phyloP scores from a whole-genome alignment of 2,329 filamentous ascomycete species.

The Diplocarpon rosae region DNA sequence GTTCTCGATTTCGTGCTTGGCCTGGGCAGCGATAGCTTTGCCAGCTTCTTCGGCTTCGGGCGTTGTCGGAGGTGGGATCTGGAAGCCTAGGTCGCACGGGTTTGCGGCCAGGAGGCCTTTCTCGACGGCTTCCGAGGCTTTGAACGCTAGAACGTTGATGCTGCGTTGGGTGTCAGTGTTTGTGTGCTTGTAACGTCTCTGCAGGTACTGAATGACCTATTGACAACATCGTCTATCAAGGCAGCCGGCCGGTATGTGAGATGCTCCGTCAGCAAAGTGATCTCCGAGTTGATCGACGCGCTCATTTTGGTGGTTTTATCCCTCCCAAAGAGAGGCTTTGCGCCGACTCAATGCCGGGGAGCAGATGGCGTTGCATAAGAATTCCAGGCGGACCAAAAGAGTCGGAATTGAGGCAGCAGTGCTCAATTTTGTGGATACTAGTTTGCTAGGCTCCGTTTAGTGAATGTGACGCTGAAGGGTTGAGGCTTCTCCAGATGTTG shows the following conservation, averaged over 20 bases:
- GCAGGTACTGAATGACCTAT: neutral
- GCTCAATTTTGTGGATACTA: neutral
- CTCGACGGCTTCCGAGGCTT: conserved; percentile 80
- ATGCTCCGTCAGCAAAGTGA: conserved; percentile 80
- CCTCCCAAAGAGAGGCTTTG: neutral
- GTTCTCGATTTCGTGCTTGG: conserved; percentile 68
- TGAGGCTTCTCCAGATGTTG: conserved; percentile 4
- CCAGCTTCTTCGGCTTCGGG: conserved; percentile 32
- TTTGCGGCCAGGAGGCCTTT: conserved; percentile 64
- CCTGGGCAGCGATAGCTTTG: conserved; percentile 36
- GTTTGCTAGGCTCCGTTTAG: too few species aligned
- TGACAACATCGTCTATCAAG: conserved; percentile 3
- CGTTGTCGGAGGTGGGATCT: conserved; percentile 34
- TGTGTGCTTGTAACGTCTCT: neutral
- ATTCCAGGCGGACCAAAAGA: neutral
- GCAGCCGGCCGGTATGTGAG: conserved; percentile 80
- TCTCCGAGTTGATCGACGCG: conserved; percentile 26
- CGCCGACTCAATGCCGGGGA: neutral
- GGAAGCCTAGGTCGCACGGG: conserved; percentile 73
- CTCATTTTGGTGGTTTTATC: conserved; percentile 13
- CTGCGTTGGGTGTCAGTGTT: conserved; percentile 80
- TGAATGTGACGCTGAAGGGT: too few species aligned
- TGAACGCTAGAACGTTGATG: conserved; percentile 86
- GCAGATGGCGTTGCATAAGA: neutral
- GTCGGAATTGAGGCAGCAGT: neutral